Percentiles rank a stretch among this genome's conserved stretches.
These are phyloP conservation scores for Aspergillus sp. DNA, from an alignment of 2,329 filamentous ascomycete genomes.

Conservation along the genomic window DNA sequence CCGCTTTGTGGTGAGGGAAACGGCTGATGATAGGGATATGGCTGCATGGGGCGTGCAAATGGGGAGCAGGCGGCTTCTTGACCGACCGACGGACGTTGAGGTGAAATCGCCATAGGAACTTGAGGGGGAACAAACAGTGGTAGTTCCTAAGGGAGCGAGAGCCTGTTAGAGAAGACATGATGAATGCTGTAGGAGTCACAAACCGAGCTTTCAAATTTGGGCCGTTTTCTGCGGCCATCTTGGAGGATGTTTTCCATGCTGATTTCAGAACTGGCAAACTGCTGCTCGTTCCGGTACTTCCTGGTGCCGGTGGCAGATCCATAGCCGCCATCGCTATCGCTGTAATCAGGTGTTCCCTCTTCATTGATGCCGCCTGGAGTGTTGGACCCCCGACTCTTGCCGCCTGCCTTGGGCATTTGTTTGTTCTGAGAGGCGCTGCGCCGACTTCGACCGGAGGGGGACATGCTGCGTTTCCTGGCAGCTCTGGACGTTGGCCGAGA, in stretches of 20 bases:
- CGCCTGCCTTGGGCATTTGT: constrained; percentile 54
- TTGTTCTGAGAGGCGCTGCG: constrained; percentile 74
- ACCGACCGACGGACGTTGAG: constrained; percentile 70
- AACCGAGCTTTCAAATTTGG: constrained; percentile 95
- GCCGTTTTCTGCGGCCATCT: constrained; percentile 86
- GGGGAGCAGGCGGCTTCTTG: constrained; percentile 59
- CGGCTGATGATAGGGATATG: constrained; percentile 66
- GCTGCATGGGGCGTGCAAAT: constrained; percentile 65
- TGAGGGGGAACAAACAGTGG: constrained; percentile 90
- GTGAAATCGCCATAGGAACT: constrained; percentile 84
- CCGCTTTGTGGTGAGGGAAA: constrained; percentile 74
- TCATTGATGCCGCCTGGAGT: constrained; percentile 53
- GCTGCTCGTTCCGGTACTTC: constrained; percentile 69
- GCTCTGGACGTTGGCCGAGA: constrained; percentile 61
- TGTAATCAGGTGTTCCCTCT: constrained; percentile 70
- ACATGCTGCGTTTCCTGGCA: constrained; percentile 68
- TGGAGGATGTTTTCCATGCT: constrained; percentile 98
- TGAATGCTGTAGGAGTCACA: constrained; percentile 32
- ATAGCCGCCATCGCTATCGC: constrained; percentile 74
- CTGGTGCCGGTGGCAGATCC: constrained; percentile 63
- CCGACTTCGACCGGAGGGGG: constrained; percentile 60
- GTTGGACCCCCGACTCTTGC: constrained; percentile 59
- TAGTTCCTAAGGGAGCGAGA: constrained; percentile 58
- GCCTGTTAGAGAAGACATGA: constrained; percentile 10
- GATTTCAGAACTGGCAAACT: constrained; percentile 89